Evolutionary conservation across 306 rosid species (phyloP).

Genomic region (Sesbania bispinosa): DNA sequence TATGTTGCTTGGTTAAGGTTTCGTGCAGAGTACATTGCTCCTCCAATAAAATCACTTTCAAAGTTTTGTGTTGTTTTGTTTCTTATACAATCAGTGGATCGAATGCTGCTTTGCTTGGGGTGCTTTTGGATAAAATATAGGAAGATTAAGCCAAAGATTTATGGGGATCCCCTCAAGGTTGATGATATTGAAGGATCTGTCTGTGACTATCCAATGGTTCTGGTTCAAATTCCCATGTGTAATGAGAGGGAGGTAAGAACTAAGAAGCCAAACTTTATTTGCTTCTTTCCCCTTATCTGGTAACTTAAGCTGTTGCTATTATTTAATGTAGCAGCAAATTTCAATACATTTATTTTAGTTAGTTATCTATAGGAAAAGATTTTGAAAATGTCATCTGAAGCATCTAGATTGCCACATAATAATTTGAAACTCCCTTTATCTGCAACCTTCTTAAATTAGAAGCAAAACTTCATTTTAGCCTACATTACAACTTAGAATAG

Average conservation of each 20-base stretch:
- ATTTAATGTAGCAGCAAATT: not conserved
- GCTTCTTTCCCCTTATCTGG: too few species aligned
- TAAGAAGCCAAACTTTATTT: conserved; percentile 1
- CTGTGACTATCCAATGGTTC: conserved; percentile 74
- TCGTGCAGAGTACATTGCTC: conserved; percentile 84
- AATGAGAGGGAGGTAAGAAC: conserved; percentile 81
- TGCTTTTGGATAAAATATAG: conserved; percentile 83
- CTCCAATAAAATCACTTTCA: conserved; percentile 70
- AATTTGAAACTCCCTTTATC: not conserved
- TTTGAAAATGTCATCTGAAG: conserved; percentile 12
- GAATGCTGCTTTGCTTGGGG: conserved; percentile 74
- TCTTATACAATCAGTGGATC: conserved; percentile 85
- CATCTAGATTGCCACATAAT: conserved; percentile 8
- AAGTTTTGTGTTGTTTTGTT: conserved; percentile 78
- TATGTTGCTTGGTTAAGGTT: conserved; percentile 76
- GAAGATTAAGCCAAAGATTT: conserved; percentile 70
- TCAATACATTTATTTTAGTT: not conserved
- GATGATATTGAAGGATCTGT: conserved; percentile 66
- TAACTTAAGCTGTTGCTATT: too few species aligned
- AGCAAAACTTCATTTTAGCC: conserved; percentile 6
- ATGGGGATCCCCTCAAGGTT: conserved; percentile 43
- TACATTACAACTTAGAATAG: not conserved
- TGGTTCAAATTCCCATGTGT: conserved; percentile 95
- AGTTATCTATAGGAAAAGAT: not conserved
- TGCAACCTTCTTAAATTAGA: not conserved